A percentile compares a stretch with the other conserved stretches of the same genome.
Evolutionary conservation across 441 rosid species (phyloP).

Genomic region (Melianthus villosus): DNA sequence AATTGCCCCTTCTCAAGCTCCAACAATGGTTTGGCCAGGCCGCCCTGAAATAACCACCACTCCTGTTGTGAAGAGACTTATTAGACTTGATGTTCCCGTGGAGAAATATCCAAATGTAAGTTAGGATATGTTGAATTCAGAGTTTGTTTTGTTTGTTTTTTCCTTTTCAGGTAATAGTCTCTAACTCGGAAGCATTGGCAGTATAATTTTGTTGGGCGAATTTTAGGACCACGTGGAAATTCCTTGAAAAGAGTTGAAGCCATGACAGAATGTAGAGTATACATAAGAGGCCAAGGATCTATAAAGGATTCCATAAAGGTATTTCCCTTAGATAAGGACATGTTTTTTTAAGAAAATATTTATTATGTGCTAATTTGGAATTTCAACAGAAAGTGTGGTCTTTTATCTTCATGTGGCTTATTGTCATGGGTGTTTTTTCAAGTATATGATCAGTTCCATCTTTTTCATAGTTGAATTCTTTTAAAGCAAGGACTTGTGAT

Average conservation of each 20-base stretch:
- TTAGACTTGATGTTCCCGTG: conserved; percentile 84
- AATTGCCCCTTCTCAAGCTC: conserved; percentile 41
- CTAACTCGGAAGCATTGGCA: conserved; percentile 25
- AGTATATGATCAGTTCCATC: no score
- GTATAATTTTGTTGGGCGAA: conserved; percentile 88
- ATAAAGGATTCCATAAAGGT: conserved; percentile 83
- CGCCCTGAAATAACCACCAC: conserved; percentile 42
- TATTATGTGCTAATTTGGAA: no score
- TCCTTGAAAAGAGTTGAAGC: conserved; percentile 89
- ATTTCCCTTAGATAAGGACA: conserved; percentile 6
- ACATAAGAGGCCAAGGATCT: conserved; percentile 84
- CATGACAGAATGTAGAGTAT: conserved; percentile 66
- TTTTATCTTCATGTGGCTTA: no score
- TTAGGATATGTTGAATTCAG: conserved; percentile 1
- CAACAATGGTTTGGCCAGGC: conserved; percentile 66
- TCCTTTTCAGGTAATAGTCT: conserved; percentile 5
- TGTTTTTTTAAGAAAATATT: no score
- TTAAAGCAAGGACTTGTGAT: no score
- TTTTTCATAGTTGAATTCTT: no score
- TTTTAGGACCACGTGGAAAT: conserved; percentile 92
- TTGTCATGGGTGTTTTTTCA: no score
- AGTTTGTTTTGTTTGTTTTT: background rate
- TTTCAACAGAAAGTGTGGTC: no score
- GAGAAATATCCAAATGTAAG: conserved; percentile 83
- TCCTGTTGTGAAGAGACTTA: conserved; percentile 50